Evolutionary conservation across 305 asterid species (phyloP).

Genomic region (Solanum aculeatissimum): DNA sequence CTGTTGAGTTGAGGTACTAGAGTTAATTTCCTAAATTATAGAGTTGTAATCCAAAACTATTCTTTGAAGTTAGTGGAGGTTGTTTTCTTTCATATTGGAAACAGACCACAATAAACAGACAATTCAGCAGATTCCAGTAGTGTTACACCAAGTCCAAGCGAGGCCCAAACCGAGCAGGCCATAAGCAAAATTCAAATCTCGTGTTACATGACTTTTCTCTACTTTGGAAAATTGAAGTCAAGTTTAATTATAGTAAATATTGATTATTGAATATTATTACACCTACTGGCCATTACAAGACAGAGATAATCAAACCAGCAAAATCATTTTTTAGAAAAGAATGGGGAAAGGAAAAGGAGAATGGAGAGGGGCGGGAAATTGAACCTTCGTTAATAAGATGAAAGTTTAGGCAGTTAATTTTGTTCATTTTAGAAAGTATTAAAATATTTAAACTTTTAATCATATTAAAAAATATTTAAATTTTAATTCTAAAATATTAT

Average conservation of each 20-base stretch:
- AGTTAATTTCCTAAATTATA: too few species aligned
- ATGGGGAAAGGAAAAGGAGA: too few species aligned
- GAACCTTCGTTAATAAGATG: not conserved
- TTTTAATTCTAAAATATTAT: not conserved
- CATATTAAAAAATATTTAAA: too few species aligned
- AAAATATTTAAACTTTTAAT: too few species aligned
- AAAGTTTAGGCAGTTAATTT: not conserved
- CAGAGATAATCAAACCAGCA: not conserved
- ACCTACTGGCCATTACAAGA: not conserved
- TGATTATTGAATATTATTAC: not conserved
- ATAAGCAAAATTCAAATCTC: not conserved
- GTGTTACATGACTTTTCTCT: not conserved
- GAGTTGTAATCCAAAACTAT: too few species aligned
- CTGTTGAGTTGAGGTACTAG: too few species aligned
- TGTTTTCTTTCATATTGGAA: not conserved
- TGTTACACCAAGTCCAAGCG: not conserved
- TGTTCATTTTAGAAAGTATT: too few species aligned
- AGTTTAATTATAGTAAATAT: not conserved
- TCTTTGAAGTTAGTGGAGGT: too few species aligned
- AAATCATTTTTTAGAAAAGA: not conserved
- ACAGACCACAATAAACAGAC: not conserved
- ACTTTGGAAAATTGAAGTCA: not conserved
- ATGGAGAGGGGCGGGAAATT: not conserved
- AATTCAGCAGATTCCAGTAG: not conserved
- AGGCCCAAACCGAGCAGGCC: not conserved